Evolutionary conservation across 2,329 filamentous ascomycete species (phyloP), one percentile per base, ranked within the genome.

Genomic region (Neonectria sp.): DNA sequence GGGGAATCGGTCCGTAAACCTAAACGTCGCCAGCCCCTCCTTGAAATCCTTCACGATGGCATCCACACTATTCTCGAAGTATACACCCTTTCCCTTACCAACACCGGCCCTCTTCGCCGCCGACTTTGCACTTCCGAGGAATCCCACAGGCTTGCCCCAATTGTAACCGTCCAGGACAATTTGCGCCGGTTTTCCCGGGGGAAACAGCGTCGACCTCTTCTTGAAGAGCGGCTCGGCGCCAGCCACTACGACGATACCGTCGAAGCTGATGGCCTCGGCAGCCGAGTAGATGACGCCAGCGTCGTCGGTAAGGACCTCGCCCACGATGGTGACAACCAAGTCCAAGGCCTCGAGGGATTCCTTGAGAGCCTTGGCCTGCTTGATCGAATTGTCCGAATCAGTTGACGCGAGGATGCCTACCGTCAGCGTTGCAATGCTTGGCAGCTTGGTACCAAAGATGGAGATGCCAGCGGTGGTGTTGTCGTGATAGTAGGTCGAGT

Each of bases 111-210:
- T 79, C 1, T 76, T 69, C 6, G 88, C 78, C 4, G 83, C 82
- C 4, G 68, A 70, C 7, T 69, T 72, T 12, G 73, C 80, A 0
- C 79, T 80, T 13, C 90, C 91, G 1, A 93, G 70, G 31, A 87
- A 88, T 15, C 84, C 91, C 27, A 94, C 82, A 0, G 92, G 90
- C 84, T 94, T 94, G 4, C 91, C 92, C 83, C 90, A 94, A 27
- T 88, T 82, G 80, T 89, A 94, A 0, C 85, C 88, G 74, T 91
- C 88, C 17, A 84, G 76, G 21, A 93, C 77, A 57, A 94, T 91
- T 81, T 92, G 86, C 2, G 85, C 79, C 0, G 92, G 92, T 0
- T 91, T 85, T 1, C 89, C 89, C 2, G 86, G 82, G 1, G 92
- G 92, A 78, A 87, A 94, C 7, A 93, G 82, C 0, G 89, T 83